Conservation (phyloP, 2,329 filamentous ascomycete species). For the Stagonosporopsis vannaccii region DNA sequence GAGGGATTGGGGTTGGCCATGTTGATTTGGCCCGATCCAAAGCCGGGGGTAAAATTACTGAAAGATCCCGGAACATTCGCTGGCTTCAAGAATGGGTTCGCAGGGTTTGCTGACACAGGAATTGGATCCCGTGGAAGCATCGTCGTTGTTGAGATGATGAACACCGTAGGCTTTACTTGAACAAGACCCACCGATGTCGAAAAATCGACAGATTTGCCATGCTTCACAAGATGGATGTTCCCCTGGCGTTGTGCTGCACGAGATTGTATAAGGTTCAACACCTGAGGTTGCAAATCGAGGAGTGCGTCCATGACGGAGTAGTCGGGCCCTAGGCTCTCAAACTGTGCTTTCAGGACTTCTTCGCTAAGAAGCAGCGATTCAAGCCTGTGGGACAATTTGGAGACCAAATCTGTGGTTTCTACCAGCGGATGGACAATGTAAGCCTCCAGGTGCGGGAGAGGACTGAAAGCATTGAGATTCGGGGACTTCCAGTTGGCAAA, state of each 20-base stretch:
- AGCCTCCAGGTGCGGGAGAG: slow-evolving; percentile 3
- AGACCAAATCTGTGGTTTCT: background rate
- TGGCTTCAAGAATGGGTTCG: background rate
- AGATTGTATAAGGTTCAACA: slow-evolving; percentile 25
- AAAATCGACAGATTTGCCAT: slow-evolving; percentile 7
- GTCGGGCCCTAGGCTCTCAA: background rate
- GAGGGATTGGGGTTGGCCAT: background rate
- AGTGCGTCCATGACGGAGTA: slow-evolving; percentile 31
- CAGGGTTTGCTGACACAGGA: no score
- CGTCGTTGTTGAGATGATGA: slow-evolving; percentile 1
- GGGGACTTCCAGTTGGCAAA: background rate
- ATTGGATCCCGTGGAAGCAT: background rate
- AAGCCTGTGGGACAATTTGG: background rate
- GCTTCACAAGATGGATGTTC: slow-evolving; percentile 21
- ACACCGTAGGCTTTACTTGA: slow-evolving; percentile 1
- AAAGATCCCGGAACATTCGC: background rate
- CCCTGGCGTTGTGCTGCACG: slow-evolving; percentile 22
- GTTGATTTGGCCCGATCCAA: background rate
- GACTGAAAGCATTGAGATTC: background rate
- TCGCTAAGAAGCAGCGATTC: background rate
- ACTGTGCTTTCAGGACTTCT: background rate
- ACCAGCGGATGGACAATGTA: slow-evolving; percentile 1
- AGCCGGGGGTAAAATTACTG: background rate
- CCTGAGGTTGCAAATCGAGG: slow-evolving; percentile 18
- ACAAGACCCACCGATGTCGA: background rate